Evolutionary conservation across 2,329 filamentous ascomycete genomes (phyloP).

Genomic region (Diaporthe sp.): DNA sequence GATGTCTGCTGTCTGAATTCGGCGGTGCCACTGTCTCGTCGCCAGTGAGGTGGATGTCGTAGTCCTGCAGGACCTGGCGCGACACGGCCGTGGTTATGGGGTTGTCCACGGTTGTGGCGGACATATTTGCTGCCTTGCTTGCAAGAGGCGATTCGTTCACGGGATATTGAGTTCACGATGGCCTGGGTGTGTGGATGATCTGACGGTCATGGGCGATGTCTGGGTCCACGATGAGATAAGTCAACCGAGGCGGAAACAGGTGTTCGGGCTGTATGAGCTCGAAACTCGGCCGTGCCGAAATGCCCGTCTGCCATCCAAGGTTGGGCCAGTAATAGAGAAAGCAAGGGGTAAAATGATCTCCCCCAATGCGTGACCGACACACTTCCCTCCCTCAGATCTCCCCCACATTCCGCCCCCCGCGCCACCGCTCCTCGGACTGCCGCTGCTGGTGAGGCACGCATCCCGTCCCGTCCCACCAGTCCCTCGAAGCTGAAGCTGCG

Average conservation of each 20-base stretch:
- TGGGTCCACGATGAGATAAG: neutral
- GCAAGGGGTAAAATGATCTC: neutral
- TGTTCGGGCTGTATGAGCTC: constrained; percentile 3
- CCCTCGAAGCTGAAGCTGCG: neutral
- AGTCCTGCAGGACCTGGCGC: constrained; percentile 46
- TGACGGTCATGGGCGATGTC: neutral
- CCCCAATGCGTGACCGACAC: neutral
- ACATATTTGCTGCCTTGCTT: constrained; percentile 42
- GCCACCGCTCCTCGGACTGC: constrained; percentile 10
- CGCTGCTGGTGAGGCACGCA: neutral
- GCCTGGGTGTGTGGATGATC: neutral
- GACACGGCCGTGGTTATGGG: constrained; percentile 43
- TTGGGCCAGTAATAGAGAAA: neutral
- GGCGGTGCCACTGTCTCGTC: constrained; percentile 40
- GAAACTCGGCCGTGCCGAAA: constrained; percentile 14
- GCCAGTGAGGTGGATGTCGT: constrained; percentile 47
- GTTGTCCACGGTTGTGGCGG: constrained; percentile 45
- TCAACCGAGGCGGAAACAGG: neutral
- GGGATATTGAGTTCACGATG: neutral
- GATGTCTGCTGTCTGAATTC: constrained; percentile 43
- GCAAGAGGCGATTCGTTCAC: too few relatives aligned
- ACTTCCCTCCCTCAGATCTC: neutral
- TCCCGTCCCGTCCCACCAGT: constrained; percentile 6
- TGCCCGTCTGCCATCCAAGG: neutral
- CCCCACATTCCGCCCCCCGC: constrained; percentile 33